Base-by-base conservation (phyloP, 2,329 filamentous ascomycete genomes). In the Beauveria bassiana region DNA sequence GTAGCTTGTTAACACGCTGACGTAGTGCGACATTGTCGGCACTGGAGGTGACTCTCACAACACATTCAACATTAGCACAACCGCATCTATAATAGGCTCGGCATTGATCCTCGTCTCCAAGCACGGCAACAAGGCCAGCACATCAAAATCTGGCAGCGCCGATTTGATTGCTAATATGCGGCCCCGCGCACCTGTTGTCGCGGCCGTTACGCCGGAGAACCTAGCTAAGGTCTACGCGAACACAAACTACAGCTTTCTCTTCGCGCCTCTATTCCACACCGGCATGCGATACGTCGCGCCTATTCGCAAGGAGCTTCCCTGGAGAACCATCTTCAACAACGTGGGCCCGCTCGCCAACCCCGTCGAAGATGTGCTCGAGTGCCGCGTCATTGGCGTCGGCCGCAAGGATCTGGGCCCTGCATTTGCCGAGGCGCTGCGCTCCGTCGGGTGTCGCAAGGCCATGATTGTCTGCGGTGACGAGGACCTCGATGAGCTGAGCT, bases 41-140 rank as follows among this genome's bases (percentile, higher is more conserved):
- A 99, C 95, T 8, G 95, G 95, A 66, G 95, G 95, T 70, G 95
- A 99, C 78, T 88, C 89, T 22, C 93, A 98, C 81, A 91, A 96
- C 74, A 99, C 95, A 40, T 99, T 96, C 85, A 99, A 99, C 75
- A 93, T 99, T 72, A 95, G 89, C 68, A 99, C 95, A 5, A 96
- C 95, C 7, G 86, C 95, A 2, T 96, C 92, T 20, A 97, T 99
- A 70, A 80, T 99, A 54, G 91, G 91, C 52, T 96, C 92, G 6
- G 86, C 92, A 5, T 79, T 96, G 31, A 83, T 99, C 42, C 82
- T 96, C 69, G 82, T 96, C 62, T 91, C 90, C 66, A 99, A 99
- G 78, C 95, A 99, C 77, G 95, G 95, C 66, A 99, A 99, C 79
- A 88, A 89, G 67, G 93, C 95, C 47, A 95, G 92, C 60, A 98